These are phyloP conservation scores for Penicillium macrosclerotiorum DNA, from an alignment of 495 filamentous ascomycete genomes.

Conservation along the genomic window DNA sequence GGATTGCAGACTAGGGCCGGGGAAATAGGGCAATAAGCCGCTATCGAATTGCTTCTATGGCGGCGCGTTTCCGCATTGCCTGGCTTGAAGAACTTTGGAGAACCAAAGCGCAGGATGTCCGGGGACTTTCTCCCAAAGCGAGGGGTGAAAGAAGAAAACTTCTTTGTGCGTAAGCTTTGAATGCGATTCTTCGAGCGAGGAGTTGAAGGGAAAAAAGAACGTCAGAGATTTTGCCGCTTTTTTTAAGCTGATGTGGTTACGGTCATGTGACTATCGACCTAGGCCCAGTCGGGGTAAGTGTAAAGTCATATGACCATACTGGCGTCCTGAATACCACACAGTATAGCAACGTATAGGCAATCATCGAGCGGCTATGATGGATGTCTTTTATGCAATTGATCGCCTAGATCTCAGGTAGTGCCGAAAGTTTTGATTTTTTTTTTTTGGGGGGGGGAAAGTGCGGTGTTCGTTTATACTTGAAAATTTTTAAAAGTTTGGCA, in stretches of 20 bases:
- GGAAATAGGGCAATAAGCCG: conserved; percentile 60
- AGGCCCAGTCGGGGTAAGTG: conserved; percentile 19
- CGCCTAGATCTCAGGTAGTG: too few species aligned
- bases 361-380: too few species aligned
- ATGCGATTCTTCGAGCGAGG: conserved; percentile 99
- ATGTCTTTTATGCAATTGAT: too few species aligned
- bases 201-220: conserved; percentile 52
- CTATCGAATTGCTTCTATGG: conserved; percentile 94
- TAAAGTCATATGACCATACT: conserved; percentile 16
- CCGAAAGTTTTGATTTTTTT: too few species aligned
- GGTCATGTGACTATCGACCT: conserved; percentile 20
- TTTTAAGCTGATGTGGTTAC: conserved; percentile 21
- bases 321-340: neutral
- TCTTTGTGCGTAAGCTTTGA: conserved; percentile 97
- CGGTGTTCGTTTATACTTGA: neutral
- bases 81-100: conserved; percentile 32
- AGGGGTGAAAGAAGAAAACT: conserved; percentile 30
- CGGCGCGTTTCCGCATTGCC: conserved; percentile 93
- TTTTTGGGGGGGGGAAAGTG: too few species aligned
- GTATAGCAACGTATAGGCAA: too few species aligned
- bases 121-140: conserved; percentile 99
- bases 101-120: conserved; percentile 69
- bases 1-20: conserved; percentile 29
- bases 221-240: conserved; percentile 18
- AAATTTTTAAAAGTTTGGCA: neutral